These are phyloP conservation scores for Xylaria arbuscula DNA, from an alignment of 2,329 filamentous ascomycete species.

Conservation along the genomic window DNA sequence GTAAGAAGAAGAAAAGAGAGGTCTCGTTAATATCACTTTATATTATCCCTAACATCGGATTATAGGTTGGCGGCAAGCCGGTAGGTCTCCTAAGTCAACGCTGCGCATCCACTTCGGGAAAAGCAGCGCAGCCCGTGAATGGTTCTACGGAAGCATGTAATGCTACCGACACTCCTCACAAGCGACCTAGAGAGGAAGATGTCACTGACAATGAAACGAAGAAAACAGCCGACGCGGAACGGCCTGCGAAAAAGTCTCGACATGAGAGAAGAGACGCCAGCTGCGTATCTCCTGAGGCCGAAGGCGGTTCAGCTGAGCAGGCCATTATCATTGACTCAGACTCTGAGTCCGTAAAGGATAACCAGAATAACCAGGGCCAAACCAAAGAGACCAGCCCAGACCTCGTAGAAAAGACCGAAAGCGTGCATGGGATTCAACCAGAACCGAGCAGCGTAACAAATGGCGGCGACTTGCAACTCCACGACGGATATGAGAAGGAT, in stretches of 20 bases:
- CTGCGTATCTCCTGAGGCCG: not conserved
- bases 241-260: conserved; percentile 6
- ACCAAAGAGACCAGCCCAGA: not conserved
- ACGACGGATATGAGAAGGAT: not conserved
- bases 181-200: conserved; percentile 8
- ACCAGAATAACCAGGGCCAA: not conserved
- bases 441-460: not conserved
- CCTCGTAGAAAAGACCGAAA: not conserved
- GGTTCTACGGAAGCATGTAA: not conserved
- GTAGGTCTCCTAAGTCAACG: conserved; percentile 45
- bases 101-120: not conserved
- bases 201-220: not conserved
- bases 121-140: conserved; percentile 1
- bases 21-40: not conserved
- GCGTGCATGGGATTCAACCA: not conserved
- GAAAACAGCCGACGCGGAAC: not conserved
- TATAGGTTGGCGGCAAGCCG: conserved; percentile 53
- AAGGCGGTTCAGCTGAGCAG: not conserved
- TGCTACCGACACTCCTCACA: not conserved
- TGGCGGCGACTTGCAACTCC: not conserved
- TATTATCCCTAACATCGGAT: conserved; percentile 2
- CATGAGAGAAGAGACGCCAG: not conserved
- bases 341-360: not conserved
- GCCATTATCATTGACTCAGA: not conserved
- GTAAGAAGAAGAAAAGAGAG: not conserved